Evolutionary conservation across 148 eudicot genomes (phyloP).

Genomic region (Suaeda aralocaspica): DNA sequence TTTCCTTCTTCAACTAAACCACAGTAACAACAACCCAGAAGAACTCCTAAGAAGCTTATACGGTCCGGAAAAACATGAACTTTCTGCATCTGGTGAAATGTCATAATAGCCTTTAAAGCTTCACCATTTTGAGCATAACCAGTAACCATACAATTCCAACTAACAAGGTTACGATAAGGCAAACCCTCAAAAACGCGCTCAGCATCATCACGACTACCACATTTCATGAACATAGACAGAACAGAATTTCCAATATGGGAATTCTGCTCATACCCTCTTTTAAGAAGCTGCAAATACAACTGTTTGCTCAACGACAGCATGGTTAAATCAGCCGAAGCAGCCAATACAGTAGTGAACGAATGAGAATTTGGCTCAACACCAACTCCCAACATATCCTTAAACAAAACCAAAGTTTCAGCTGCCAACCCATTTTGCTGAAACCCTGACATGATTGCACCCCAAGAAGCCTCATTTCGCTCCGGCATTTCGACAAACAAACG

Average conservation of each 20-base stretch:
- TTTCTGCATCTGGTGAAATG: constrained; percentile 34
- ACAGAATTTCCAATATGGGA: constrained; percentile 27
- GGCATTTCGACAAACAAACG: constrained; percentile 31
- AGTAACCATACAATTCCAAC: constrained; percentile 30
- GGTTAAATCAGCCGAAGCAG: constrained; percentile 32
- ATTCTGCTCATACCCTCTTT: constrained; percentile 29
- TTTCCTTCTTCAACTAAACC: constrained; percentile 29
- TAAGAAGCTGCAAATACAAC: constrained; percentile 25
- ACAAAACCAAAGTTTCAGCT: constrained; percentile 23
- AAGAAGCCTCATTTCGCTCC: constrained; percentile 27
- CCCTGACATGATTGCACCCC: constrained; percentile 30
- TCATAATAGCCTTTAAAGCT: constrained; percentile 24
- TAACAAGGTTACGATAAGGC: constrained; percentile 17
- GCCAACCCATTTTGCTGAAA: constrained; percentile 33
- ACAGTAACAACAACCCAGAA: constrained; percentile 30
- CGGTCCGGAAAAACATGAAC: constrained; percentile 21
- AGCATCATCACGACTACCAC: constrained; percentile 25
- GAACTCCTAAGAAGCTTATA: constrained; percentile 30
- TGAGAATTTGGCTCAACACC: constrained; percentile 24
- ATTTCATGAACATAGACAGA: constrained; percentile 30
- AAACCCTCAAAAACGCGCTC: constrained; percentile 20
- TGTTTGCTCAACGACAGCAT: constrained; percentile 32
- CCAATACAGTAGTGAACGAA: constrained; percentile 26
- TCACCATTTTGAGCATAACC: constrained; percentile 30
- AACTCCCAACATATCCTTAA: constrained; percentile 23